Percentiles rank a stretch among this genome's conserved stretches.
These are phyloP conservation scores for Spatholobus suberectus DNA, from an alignment of 306 rosid genomes.

Conservation along the genomic window DNA sequence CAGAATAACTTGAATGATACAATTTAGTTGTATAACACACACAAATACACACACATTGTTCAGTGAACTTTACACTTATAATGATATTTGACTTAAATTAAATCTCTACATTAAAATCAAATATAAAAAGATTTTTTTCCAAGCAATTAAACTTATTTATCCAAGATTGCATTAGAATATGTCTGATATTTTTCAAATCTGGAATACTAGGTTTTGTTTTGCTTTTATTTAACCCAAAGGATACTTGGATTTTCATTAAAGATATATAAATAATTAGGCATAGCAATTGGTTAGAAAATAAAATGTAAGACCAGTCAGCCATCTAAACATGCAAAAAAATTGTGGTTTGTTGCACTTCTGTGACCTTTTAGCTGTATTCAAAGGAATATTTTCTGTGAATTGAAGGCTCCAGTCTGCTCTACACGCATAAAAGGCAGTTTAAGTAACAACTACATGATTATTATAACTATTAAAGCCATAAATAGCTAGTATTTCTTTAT, in stretches of 20 bases:
- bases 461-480: background rate
- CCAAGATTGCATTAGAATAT: background rate
- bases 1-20: background rate
- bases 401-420: background rate
- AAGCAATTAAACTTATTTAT: background rate
- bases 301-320: constrained; percentile 1
- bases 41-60: background rate
- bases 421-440: background rate
- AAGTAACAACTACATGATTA: background rate
- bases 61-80: background rate
- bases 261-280: background rate
- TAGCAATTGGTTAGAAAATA: constrained; percentile 1
- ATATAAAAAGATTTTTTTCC: background rate
- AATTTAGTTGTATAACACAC: background rate
- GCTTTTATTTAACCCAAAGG: background rate
- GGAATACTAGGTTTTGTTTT: background rate
- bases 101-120: background rate
- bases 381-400: constrained; percentile 2
- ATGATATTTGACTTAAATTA: background rate
- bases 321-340: background rate
- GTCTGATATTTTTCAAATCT: background rate
- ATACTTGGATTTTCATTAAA: constrained; percentile 2
- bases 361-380: no score
- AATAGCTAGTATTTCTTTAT: background rate
- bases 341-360: no score